phyloP scores from a whole-genome alignment of 768 basidiomycete genomes.

The Suillus bovinus region DNA sequence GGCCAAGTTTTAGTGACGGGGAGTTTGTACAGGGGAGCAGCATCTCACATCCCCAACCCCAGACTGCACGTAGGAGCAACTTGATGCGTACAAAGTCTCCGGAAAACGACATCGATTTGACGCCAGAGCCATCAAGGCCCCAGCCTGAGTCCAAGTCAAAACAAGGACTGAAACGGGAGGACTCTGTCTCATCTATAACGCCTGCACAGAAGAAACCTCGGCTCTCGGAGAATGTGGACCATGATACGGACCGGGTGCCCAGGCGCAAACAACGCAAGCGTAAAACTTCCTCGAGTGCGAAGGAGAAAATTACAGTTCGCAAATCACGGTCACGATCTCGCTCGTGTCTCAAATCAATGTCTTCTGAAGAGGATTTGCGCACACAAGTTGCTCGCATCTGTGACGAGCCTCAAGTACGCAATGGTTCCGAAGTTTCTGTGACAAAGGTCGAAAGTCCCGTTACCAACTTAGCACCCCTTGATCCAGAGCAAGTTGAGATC shows the following conservation, averaged over 20 bases:
- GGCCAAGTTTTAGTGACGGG: not conserved
- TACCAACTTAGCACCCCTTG: not conserved
- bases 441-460: constrained; percentile 3
- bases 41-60: constrained; percentile 4
- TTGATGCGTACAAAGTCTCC: constrained; percentile 7
- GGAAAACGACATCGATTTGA: not conserved
- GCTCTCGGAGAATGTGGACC: constrained; percentile 6
- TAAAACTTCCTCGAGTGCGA: not conserved
- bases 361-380: constrained; percentile 3
- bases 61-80: constrained; percentile 12
- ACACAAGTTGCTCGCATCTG: constrained; percentile 3
- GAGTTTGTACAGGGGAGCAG: constrained; percentile 7
- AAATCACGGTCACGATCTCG: constrained; percentile 15
- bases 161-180: constrained; percentile 6
- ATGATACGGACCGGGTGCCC: not conserved
- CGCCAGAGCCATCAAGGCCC: not conserved
- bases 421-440: not conserved
- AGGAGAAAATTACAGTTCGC: constrained; percentile 2
- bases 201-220: constrained; percentile 26
- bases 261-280: constrained; percentile 8
- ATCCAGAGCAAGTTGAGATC: constrained; percentile 41
- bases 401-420: constrained; percentile 11
- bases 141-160: constrained; percentile 2
- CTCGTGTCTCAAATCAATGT: constrained; percentile 6
- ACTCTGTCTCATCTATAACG: constrained; percentile 7